phyloP scores from a whole-genome alignment of 352 stramenopile genomes.

The Lagenidium giganteum region DNA sequence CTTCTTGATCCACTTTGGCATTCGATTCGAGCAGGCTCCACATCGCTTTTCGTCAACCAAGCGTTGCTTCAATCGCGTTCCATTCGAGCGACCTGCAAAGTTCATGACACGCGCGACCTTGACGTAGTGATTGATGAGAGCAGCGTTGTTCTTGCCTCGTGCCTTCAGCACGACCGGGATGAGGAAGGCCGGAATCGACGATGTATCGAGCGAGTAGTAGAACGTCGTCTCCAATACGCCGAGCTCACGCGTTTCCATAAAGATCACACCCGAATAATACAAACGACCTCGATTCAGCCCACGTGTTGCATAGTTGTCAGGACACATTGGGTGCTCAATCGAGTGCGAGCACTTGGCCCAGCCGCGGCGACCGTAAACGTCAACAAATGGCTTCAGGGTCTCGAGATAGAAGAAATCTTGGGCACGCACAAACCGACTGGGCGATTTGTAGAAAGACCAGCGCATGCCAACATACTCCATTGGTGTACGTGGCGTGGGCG shows the following conservation, averaged over 20 bases:
- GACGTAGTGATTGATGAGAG: constrained; percentile 68
- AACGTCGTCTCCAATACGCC: constrained; percentile 50
- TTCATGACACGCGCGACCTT: constrained; percentile 40
- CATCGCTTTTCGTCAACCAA: constrained; percentile 55
- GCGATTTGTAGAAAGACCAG: constrained; percentile 67
- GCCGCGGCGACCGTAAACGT: constrained; percentile 42
- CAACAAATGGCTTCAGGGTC: constrained; percentile 60
- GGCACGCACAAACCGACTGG: constrained; percentile 44
- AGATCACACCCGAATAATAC: constrained; percentile 63
- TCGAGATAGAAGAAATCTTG: constrained; percentile 80
- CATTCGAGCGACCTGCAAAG: constrained; percentile 12
- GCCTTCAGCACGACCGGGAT: constrained; percentile 48
- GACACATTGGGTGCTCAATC: constrained; percentile 56
- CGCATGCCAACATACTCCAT: constrained; percentile 56
- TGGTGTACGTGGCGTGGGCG: constrained; percentile 22
- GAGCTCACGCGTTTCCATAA: constrained; percentile 47
- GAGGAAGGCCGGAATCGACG: constrained; percentile 41
- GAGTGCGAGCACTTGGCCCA: constrained; percentile 73
- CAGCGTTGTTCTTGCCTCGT: constrained; percentile 47
- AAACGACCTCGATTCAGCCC: constrained; percentile 47
- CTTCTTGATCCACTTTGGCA: constrained; percentile 54
- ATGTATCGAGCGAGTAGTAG: constrained; percentile 46
- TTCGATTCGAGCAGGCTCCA: constrained; percentile 47
- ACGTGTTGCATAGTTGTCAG: constrained; percentile 31
- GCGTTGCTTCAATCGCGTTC: constrained; percentile 24